A percentile compares a stretch with the other conserved stretches of the same genome.
phyloP scores from a whole-genome alignment of 306 rosid species.

The Cucurbita moschata region DNA sequence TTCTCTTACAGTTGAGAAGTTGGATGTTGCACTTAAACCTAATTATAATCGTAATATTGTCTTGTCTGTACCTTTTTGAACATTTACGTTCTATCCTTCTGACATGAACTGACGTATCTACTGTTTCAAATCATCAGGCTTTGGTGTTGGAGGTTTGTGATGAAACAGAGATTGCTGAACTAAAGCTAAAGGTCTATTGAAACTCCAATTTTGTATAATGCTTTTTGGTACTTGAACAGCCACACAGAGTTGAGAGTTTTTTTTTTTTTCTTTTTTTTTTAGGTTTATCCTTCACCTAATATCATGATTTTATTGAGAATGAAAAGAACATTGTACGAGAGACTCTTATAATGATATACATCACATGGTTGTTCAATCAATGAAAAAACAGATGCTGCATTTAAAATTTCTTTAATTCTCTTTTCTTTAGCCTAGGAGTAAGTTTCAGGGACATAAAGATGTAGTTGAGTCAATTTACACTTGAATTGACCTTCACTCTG shows the following conservation, averaged over 20 bases:
- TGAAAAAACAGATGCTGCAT: background rate
- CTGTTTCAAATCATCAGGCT: slow-evolving; percentile 45
- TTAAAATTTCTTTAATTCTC: background rate
- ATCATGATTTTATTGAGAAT: background rate
- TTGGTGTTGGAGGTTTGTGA: slow-evolving; percentile 91
- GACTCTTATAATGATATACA: background rate
- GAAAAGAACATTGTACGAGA: background rate
- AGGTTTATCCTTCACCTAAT: background rate
- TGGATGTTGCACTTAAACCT: background rate
- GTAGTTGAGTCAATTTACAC: no score
- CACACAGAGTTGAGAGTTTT: background rate
- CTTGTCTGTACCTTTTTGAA: background rate
- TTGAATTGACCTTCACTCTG: slow-evolving; percentile 2
- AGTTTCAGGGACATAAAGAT: background rate
- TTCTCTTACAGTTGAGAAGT: background rate
- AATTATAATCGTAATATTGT: background rate
- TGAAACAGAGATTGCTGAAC: slow-evolving; percentile 95
- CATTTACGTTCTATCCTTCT: slow-evolving; percentile 8
- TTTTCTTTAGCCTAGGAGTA: background rate
- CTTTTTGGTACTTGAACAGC: background rate
- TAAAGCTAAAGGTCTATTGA: slow-evolving; percentile 64
- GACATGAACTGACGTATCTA: slow-evolving; percentile 15
- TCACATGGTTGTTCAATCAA: background rate
- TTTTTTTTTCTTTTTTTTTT: background rate
- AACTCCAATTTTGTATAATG: background rate